Evolutionary conservation across 495 filamentous ascomycete species (phyloP).

Genomic region (Podospora australis): DNA sequence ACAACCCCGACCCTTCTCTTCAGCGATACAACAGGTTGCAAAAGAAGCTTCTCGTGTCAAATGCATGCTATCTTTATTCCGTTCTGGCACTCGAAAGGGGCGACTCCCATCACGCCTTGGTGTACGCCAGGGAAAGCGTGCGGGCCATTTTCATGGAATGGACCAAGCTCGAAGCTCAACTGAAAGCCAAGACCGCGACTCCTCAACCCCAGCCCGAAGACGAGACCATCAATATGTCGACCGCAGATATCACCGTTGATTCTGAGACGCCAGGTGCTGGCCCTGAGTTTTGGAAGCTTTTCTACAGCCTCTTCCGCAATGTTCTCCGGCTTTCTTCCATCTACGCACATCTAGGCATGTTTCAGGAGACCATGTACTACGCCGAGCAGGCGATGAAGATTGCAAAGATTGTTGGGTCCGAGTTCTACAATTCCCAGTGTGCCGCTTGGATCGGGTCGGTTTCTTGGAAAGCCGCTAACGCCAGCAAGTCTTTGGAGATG

Average conservation of each 20-base stretch:
- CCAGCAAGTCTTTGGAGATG: slow-evolving; percentile 55
- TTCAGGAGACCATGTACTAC: slow-evolving; percentile 86
- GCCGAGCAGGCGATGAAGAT: slow-evolving; percentile 77
- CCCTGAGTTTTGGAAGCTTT: slow-evolving; percentile 74
- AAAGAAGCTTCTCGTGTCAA: slow-evolving; percentile 40
- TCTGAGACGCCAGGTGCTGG: slow-evolving; percentile 31
- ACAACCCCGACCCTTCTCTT: slow-evolving; percentile 10
- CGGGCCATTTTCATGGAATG: slow-evolving; percentile 63
- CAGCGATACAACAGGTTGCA: slow-evolving; percentile 20
- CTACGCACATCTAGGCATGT: slow-evolving; percentile 77
- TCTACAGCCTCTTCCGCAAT: slow-evolving; percentile 62
- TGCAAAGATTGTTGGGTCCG: slow-evolving; percentile 59
- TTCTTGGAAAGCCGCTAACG: slow-evolving; percentile 56
- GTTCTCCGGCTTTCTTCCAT: slow-evolving; percentile 65
- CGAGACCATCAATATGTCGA: slow-evolving; percentile 15
- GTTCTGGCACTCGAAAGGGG: slow-evolving; percentile 58
- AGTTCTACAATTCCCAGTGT: slow-evolving; percentile 48
- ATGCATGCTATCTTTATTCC: slow-evolving; percentile 55
- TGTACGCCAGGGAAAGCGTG: slow-evolving; percentile 60
- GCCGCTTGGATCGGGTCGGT: slow-evolving; percentile 56
- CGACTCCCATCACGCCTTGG: slow-evolving; percentile 56
- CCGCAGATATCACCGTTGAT: slow-evolving; percentile 13
- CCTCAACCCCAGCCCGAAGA: slow-evolving; percentile 30
- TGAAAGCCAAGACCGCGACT: slow-evolving; percentile 22
- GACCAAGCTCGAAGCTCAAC: slow-evolving; percentile 51